Conservation (phyloP, 108 stramenopile genomes). For the Seminavis robusta region DNA sequence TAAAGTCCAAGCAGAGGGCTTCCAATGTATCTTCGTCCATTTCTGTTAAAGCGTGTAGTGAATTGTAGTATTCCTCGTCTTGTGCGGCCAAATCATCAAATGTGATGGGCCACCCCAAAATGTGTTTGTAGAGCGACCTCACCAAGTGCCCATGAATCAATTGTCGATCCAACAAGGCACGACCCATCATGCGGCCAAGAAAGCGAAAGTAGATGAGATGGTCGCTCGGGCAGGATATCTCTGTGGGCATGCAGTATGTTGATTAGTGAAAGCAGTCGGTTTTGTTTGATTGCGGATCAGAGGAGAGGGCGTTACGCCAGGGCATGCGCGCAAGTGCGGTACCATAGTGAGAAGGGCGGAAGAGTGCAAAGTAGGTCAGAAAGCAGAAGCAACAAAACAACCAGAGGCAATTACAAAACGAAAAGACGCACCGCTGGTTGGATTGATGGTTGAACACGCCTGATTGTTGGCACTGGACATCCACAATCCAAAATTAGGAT, state of each 20-base stretch:
- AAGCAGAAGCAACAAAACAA: not conserved
- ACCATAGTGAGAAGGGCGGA: too few species aligned
- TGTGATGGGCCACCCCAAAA: conserved; percentile 82
- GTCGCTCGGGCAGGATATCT: conserved; percentile 59
- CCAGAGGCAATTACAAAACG: not conserved
- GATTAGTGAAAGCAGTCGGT: too few species aligned
- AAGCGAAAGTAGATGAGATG: conserved; percentile 87
- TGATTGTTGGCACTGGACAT: conserved; percentile 61
- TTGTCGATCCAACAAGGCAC: conserved; percentile 85
- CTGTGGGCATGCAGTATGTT: too few species aligned
- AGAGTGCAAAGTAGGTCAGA: not conserved
- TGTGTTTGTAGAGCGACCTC: conserved; percentile 87
- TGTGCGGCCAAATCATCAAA: conserved; percentile 70
- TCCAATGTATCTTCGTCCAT: conserved; percentile 51
- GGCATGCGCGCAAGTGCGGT: too few species aligned
- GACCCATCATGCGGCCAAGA: conserved; percentile 80
- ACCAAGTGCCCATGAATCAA: conserved; percentile 85
- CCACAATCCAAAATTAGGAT: conserved; percentile 85
- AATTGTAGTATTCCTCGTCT: conserved; percentile 65
- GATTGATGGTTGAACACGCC: conserved; percentile 71
- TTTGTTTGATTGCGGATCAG: too few species aligned
- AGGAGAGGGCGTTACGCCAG: too few species aligned
- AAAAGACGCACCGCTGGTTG: conserved; percentile 17
- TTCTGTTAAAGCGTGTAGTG: conserved; percentile 27
- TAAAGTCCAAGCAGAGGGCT: conserved; percentile 73